phyloP scores from a whole-genome alignment of 139 green algal genomes.

The Dunaliella primolecta region DNA sequence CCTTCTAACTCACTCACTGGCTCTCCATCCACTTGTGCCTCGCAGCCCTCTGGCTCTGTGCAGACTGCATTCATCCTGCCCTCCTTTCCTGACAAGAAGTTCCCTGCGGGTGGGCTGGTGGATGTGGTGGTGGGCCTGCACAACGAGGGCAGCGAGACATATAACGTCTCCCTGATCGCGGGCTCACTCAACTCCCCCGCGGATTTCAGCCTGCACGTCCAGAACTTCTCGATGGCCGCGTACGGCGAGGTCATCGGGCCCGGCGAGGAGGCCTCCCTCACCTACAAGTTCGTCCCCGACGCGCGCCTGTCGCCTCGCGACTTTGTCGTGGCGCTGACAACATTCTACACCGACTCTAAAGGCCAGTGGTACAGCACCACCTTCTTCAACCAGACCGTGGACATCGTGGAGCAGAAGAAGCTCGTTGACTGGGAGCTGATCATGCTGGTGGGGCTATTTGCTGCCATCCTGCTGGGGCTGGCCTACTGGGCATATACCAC shows the following conservation, averaged over 20 bases:
- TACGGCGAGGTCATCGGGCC: constrained; percentile 45
- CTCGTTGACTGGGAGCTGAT: constrained; percentile 67
- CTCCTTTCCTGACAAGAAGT: constrained; percentile 24
- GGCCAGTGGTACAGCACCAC: constrained; percentile 40
- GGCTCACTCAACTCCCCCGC: constrained; percentile 64
- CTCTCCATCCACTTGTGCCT: no score
- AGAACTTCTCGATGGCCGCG: constrained; percentile 62
- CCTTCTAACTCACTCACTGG: no score
- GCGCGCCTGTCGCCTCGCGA: constrained; percentile 43
- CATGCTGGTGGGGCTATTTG: constrained; percentile 51
- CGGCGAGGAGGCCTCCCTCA: constrained; percentile 55
- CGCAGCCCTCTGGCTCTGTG: constrained; percentile 27
- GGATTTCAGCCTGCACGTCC: constrained; percentile 58
- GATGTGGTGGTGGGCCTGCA: constrained; percentile 55
- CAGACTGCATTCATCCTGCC: constrained; percentile 36
- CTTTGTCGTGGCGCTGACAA: constrained; percentile 48
- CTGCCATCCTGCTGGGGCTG: constrained; percentile 24
- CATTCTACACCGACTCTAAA: constrained; percentile 44
- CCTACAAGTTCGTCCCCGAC: constrained; percentile 67
- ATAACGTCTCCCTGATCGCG: constrained; percentile 66
- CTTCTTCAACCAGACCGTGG: constrained; percentile 76
- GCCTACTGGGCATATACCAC: constrained; percentile 5
- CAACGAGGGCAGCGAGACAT: constrained; percentile 52
- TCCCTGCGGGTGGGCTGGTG: constrained; percentile 37
- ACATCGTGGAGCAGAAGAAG: constrained; percentile 54